These are phyloP conservation scores for Juncus inflexus DNA, from an alignment of 176 grass and related monocot genomes.

Conservation along the genomic window DNA sequence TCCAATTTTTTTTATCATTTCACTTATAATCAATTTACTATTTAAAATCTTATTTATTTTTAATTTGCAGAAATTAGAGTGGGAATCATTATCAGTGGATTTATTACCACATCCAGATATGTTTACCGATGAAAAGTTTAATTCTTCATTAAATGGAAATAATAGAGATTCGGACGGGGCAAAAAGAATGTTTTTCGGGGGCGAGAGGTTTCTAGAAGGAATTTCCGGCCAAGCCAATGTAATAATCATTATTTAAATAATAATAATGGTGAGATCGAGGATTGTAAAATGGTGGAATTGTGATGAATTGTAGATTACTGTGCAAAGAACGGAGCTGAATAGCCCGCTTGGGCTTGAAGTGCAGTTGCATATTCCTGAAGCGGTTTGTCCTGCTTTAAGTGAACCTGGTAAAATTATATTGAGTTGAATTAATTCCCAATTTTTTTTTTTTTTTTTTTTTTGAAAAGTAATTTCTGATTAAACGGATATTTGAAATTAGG, in stretches of 20 bases:
- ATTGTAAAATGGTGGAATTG: conserved; percentile 28
- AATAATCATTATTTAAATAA: not conserved
- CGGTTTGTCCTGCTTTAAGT: conserved; percentile 94
- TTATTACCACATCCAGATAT: conserved; percentile 98
- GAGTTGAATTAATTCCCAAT: not conserved
- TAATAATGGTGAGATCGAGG: too few species aligned
- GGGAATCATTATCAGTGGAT: conserved; percentile 90
- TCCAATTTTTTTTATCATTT: too few species aligned
- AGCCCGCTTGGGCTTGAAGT: conserved; percentile 91
- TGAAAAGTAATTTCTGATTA: too few species aligned
- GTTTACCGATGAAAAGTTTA: conserved; percentile 80
- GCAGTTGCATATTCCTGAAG: conserved; percentile 94
- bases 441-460: conserved; percentile 32
- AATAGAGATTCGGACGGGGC: conserved; percentile 84
- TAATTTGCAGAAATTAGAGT: conserved; percentile 85
- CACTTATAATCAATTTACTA: conserved; percentile 4
- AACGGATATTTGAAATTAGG: conserved; percentile 58
- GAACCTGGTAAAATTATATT: conserved; percentile 74
- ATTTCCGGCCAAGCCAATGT: conserved; percentile 97
- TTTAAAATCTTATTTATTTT: conserved; percentile 20
- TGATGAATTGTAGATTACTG: conserved; percentile 68
- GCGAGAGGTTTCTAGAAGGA: conserved; percentile 97
- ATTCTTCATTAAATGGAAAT: conserved; percentile 52
- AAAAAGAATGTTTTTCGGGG: conserved; percentile 92
- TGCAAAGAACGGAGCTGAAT: conserved; percentile 83